Evolutionary conservation across 2,329 filamentous ascomycete genomes (phyloP).

Genomic region (Claviceps sorghi): DNA sequence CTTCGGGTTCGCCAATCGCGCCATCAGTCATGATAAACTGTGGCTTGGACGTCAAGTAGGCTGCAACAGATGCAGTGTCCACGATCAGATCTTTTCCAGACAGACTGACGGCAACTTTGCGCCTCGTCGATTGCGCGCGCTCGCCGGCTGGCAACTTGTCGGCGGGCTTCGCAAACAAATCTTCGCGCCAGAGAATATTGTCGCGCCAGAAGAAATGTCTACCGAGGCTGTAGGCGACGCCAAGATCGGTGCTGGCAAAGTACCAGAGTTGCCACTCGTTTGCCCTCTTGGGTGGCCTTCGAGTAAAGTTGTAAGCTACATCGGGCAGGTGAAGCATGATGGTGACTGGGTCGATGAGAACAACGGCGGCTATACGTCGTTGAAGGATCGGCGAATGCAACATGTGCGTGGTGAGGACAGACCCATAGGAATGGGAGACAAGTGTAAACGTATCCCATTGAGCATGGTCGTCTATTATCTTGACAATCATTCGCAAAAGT

Average conservation of each 20-base stretch:
- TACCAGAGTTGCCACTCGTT: constrained; percentile 60
- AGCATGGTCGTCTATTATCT: constrained; percentile 41
- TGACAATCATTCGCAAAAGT: constrained; percentile 40
- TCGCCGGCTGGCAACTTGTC: neutral
- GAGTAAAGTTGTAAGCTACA: constrained; percentile 58
- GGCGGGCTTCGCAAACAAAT: constrained; percentile 25
- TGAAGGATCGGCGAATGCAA: constrained; percentile 33
- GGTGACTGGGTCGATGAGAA: constrained; percentile 47
- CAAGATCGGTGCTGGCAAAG: constrained; percentile 53
- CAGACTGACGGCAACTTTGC: constrained; percentile 41
- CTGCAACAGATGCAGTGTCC: constrained; percentile 40
- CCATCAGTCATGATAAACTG: constrained; percentile 6
- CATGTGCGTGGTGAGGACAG: constrained; percentile 47
- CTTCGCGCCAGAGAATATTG: constrained; percentile 56
- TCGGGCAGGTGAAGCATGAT: constrained; percentile 54
- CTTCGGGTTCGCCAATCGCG: constrained; percentile 8
- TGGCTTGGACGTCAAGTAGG: constrained; percentile 30
- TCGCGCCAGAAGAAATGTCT: constrained; percentile 59
- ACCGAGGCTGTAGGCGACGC: constrained; percentile 48
- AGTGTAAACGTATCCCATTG: constrained; percentile 44
- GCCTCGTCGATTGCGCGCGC: neutral
- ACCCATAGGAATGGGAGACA: constrained; percentile 50
- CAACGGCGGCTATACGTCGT: constrained; percentile 32
- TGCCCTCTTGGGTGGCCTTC: constrained; percentile 35
- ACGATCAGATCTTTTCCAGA: constrained; percentile 50